phyloP scores from a whole-genome alignment of 1,284 basidiomycete species.

The Ceratobasidium sp. region DNA sequence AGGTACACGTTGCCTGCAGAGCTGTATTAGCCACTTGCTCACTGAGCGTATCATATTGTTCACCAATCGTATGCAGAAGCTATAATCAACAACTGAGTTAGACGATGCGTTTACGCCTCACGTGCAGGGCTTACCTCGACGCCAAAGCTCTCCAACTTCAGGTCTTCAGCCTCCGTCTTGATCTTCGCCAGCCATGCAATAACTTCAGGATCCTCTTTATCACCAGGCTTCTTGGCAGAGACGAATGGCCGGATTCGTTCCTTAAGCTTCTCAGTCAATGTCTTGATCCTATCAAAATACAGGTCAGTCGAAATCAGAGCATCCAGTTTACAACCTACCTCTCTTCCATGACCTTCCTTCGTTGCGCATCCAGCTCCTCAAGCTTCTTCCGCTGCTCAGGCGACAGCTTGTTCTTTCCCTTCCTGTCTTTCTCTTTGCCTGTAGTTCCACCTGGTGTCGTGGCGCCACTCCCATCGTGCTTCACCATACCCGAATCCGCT shows the following conservation, averaged over 20 bases:
- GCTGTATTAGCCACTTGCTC: background rate
- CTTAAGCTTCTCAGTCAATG: conserved; percentile 76
- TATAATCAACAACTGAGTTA: background rate
- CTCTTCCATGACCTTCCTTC: conserved; percentile 79
- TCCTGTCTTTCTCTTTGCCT: conserved; percentile 51
- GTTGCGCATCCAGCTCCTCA: conserved; percentile 78
- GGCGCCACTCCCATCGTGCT: conserved; percentile 45
- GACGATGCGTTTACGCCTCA: background rate
- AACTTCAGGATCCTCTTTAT: conserved; percentile 85
- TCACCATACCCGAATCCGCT: conserved; percentile 30
- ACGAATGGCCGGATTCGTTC: conserved; percentile 88
- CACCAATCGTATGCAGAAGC: conserved; percentile 40
- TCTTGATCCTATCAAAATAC: conserved; percentile 44
- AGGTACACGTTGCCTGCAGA: conserved; percentile 89
- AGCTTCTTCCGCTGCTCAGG: conserved; percentile 87
- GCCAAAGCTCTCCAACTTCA: conserved; percentile 98
- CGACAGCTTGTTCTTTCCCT: conserved; percentile 68
- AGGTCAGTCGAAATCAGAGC: background rate
- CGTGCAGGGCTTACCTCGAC: conserved; percentile 71
- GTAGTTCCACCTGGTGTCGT: conserved; percentile 41
- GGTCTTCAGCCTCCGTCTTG: conserved; percentile 88
- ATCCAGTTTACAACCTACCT: conserved; percentile 53
- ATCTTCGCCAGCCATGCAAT: conserved; percentile 78
- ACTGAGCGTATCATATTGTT: background rate
- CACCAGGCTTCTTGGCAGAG: conserved; percentile 87